Evolutionary conservation across 805 yeast genomes (phyloP), one percentile per base, ranked within the genome.

Genomic region (Saccharomycopsis microspora): DNA sequence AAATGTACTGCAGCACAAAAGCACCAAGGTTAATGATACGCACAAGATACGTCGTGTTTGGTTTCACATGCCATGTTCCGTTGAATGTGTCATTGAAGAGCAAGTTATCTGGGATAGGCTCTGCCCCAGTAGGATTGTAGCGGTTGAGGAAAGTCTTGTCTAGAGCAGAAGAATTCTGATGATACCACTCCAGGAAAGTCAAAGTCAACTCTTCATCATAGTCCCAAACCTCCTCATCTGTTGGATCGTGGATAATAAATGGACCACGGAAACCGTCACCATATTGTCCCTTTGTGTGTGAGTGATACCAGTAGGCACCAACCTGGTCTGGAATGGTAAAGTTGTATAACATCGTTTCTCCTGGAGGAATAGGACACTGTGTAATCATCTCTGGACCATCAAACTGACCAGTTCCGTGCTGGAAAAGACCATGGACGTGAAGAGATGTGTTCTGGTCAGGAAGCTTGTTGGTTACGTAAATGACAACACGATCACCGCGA

Each of bases 241-340:
- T 70, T 40, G 74, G 78, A 55, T 80, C 85, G 57, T 82, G 81
- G 57, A 93, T 81, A 55, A 93, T 73, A 55, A 90, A 75, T 27
- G 76, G 68, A 59, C 82, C 93, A 68, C 88, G 75, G 78, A 84
- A 74, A 62, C 98, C 98, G 62, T 93, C 97, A 64, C 93, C 89
- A 59, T 88, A 88, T 66, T 89, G 95, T 57, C 89, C 90, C 28
- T 73, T 65, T 35, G 89, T 78, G 68, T 93, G 98, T 32, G 97
- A 86, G 66, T 93, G 98, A 72, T 90, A 93, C 98, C 98, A 93
- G 72, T 72, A 93, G 19, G 95, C 76, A 59, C 98, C 98, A 49
- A 72, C 78, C 66, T 93, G 96, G 51, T 62, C 64, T 44, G 75
- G 76, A 52, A 88, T 86, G 31, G 96, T 83, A 66, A 93, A 93